These are phyloP conservation scores for Fusarium caatingaense DNA, from an alignment of 2,329 filamentous ascomycete genomes.

Conservation along the genomic window DNA sequence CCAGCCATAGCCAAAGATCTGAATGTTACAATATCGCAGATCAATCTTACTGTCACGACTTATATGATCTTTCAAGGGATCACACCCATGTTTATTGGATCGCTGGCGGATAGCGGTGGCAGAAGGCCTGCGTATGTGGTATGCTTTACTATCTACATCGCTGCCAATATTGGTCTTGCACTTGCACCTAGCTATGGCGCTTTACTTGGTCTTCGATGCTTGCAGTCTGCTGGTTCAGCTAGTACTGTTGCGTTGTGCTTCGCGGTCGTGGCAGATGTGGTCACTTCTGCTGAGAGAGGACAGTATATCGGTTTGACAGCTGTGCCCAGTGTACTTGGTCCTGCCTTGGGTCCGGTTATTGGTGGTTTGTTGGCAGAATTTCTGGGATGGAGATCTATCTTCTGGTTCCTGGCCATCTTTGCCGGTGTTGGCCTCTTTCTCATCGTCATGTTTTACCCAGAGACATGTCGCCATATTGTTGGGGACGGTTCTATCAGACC, in stretches of 20 bases:
- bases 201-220: conserved; percentile 64
- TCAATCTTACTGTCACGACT: conserved; percentile 65
- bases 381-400: conserved; percentile 69
- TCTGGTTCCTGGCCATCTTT: conserved; percentile 70
- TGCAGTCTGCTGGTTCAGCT: conserved; percentile 69
- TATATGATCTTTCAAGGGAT: conserved; percentile 72
- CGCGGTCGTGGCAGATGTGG: conserved; percentile 72
- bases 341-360: conserved; percentile 65
- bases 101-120: conserved; percentile 65
- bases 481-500: conserved; percentile 63
- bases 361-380: conserved; percentile 68
- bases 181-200: conserved; percentile 61
- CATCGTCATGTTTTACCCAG: conserved; percentile 63
- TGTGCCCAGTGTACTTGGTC: conserved; percentile 60
- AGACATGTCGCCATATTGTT: conserved; percentile 62
- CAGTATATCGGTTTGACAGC: conserved; percentile 67
- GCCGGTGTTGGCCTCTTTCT: conserved; percentile 55
- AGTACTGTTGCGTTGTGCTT: conserved; percentile 68
- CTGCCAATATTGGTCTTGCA: conserved; percentile 65
- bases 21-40: conserved; percentile 53
- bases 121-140: conserved; percentile 65
- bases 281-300: conserved; percentile 71
- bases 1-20: conserved; percentile 61
- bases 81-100: conserved; percentile 67
- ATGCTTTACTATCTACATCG: conserved; percentile 65